These are phyloP conservation scores for Lyophyllum shimeji DNA, from an alignment of 768 basidiomycete genomes.

Conservation along the genomic window DNA sequence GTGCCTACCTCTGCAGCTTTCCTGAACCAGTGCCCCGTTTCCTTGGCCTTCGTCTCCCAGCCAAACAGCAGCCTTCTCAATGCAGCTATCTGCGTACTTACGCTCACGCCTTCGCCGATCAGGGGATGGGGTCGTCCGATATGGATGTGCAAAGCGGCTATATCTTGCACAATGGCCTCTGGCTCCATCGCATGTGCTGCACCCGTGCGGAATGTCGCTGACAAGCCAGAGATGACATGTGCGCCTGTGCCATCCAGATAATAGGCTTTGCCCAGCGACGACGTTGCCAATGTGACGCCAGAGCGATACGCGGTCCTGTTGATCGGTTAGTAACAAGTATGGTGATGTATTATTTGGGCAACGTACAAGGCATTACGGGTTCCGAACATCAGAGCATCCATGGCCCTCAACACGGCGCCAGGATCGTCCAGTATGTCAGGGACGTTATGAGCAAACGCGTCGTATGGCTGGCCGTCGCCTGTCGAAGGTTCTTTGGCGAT, in stretches of 20 bases:
- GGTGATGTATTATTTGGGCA: background rate
- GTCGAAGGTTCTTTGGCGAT: constrained; percentile 72
- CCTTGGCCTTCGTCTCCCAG: constrained; percentile 45
- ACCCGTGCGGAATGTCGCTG: constrained; percentile 60
- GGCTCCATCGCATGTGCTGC: constrained; percentile 55
- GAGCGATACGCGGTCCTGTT: constrained; percentile 61
- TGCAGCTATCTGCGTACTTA: constrained; percentile 66
- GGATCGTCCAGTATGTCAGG: constrained; percentile 46
- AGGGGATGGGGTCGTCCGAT: constrained; percentile 43
- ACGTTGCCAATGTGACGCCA: constrained; percentile 65
- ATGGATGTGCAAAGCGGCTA: constrained; percentile 62
- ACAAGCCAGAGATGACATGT: constrained; percentile 59
- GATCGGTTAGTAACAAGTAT: background rate
- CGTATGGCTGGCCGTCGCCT: constrained; percentile 56
- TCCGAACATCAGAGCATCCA: constrained; percentile 70
- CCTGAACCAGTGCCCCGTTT: constrained; percentile 56
- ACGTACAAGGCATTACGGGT: constrained; percentile 75
- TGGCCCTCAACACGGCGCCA: constrained; percentile 58
- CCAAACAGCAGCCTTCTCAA: constrained; percentile 61
- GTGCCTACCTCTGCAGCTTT: constrained; percentile 52
- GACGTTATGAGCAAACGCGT: constrained; percentile 48
- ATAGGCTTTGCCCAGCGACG: constrained; percentile 43
- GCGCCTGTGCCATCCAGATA: constrained; percentile 33
- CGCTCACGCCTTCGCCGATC: constrained; percentile 39
- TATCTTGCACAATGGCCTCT: constrained; percentile 60